A percentile compares a stretch with the other conserved stretches of the same genome.
Evolutionary conservation across 768 basidiomycete genomes (phyloP).

Genomic region (Termitomyces sp.): DNA sequence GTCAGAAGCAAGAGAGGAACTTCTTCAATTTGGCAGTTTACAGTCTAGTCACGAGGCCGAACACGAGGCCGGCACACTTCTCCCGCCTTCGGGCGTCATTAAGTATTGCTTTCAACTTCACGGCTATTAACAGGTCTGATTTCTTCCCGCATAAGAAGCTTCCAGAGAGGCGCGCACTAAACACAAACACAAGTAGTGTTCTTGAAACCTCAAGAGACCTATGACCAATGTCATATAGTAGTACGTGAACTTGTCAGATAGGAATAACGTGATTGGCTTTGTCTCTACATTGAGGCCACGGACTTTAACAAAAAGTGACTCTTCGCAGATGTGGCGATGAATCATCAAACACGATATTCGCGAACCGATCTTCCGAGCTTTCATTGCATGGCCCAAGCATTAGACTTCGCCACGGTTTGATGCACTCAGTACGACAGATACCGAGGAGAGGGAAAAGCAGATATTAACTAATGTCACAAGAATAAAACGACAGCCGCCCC

Average conservation of each 20-base stretch:
- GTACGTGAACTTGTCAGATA: background rate
- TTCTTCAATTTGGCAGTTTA: constrained; percentile 8
- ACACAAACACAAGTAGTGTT: background rate
- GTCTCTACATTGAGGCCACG: background rate
- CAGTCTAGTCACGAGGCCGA: background rate
- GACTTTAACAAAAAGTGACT: background rate
- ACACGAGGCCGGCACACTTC: constrained; percentile 13
- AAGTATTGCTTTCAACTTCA: background rate
- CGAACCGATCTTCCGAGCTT: constrained; percentile 4
- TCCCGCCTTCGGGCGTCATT: constrained; percentile 8
- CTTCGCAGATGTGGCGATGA: background rate
- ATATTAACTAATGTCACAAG: background rate
- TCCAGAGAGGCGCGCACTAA: background rate
- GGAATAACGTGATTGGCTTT: background rate
- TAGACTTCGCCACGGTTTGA: background rate
- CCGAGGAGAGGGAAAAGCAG: background rate
- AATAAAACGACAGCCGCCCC: background rate
- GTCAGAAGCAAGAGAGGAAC: constrained; percentile 5
- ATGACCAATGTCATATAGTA: background rate
- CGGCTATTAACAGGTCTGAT: background rate
- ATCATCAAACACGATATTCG: background rate
- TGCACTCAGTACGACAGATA: background rate
- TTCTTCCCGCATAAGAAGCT: background rate
- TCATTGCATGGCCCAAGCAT: background rate
- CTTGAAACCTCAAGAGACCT: background rate